Percentiles rank a stretch among this genome's conserved stretches.
Evolutionary conservation across 164 flowering plant species (phyloP).

Genomic region (Chimonanthus praecox): DNA sequence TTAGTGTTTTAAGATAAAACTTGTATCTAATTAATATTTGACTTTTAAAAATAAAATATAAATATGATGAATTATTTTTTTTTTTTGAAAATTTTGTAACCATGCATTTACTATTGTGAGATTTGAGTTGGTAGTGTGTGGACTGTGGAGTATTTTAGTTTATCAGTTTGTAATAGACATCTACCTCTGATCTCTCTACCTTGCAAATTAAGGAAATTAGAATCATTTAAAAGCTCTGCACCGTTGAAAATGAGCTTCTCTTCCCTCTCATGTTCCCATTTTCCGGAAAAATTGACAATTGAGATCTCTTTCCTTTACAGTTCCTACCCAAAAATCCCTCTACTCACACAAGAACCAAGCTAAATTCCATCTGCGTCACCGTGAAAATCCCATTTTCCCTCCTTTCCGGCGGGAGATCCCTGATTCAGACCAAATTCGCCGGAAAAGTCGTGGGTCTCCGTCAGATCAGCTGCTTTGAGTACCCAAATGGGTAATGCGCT

Average conservation of each 20-base stretch:
- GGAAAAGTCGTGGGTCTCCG: neutral
- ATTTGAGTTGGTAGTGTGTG: no score
- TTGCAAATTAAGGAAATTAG: neutral
- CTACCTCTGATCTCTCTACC: no score
- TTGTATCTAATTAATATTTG: no score
- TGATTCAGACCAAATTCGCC: conserved; percentile 1
- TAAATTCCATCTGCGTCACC: neutral
- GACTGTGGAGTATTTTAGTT: no score
- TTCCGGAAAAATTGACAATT: neutral
- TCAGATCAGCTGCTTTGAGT: neutral
- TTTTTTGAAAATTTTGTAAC: no score
- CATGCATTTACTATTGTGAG: no score
- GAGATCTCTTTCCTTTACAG: neutral
- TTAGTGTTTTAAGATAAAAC: no score
- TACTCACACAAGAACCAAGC: neutral
- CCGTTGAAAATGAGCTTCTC: neutral
- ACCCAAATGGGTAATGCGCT: conserved; percentile 56
- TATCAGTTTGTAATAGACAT: no score
- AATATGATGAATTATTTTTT: no score
- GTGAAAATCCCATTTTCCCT: neutral
- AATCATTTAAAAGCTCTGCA: neutral
- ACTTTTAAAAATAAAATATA: no score
- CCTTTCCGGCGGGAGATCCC: neutral
- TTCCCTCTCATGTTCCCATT: neutral
- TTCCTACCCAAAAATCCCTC: neutral